These are phyloP conservation scores for Rhynchospora tenuis DNA, from an alignment of 176 grass and related monocot genomes.

Conservation along the genomic window DNA sequence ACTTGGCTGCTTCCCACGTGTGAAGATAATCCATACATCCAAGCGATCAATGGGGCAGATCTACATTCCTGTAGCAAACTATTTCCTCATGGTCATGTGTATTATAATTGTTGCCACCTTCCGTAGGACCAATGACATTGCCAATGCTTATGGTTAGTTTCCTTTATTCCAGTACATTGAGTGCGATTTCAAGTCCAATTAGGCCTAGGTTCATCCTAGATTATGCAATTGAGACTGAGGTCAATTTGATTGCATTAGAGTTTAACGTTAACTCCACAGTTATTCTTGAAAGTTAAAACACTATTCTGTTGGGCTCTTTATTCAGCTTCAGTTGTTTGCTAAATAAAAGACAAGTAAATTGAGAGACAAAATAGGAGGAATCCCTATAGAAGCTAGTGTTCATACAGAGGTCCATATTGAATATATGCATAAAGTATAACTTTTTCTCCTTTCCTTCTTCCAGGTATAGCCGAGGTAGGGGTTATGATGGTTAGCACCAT, in stretches of 20 bases:
- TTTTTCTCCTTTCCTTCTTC: background rate
- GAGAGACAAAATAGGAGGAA: background rate
- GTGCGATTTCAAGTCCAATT: background rate
- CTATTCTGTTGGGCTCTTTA: background rate
- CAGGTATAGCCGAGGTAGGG: slow-evolving; percentile 94
- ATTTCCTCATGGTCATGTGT: slow-evolving; percentile 97
- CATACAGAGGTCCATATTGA: background rate
- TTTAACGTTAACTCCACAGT: background rate
- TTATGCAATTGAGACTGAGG: background rate
- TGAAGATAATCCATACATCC: slow-evolving; percentile 97
- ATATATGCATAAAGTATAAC: background rate
- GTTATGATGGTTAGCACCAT: slow-evolving; percentile 98
- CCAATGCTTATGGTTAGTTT: slow-evolving; percentile 79
- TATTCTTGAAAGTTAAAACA: background rate
- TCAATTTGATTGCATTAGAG: background rate
- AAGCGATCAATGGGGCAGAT: slow-evolving; percentile 95
- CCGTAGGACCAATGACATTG: slow-evolving; percentile 84
- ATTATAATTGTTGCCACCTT: slow-evolving; percentile 84
- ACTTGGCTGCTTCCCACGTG: slow-evolving; percentile 88
- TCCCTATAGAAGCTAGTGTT: background rate
- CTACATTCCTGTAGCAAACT: slow-evolving; percentile 96
- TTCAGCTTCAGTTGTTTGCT: background rate
- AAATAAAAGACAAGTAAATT: background rate
- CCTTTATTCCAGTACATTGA: background rate
- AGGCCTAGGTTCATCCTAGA: background rate